These are phyloP conservation scores for Linum tenue DNA, from an alignment of 345 rosid species.

Conservation along the genomic window DNA sequence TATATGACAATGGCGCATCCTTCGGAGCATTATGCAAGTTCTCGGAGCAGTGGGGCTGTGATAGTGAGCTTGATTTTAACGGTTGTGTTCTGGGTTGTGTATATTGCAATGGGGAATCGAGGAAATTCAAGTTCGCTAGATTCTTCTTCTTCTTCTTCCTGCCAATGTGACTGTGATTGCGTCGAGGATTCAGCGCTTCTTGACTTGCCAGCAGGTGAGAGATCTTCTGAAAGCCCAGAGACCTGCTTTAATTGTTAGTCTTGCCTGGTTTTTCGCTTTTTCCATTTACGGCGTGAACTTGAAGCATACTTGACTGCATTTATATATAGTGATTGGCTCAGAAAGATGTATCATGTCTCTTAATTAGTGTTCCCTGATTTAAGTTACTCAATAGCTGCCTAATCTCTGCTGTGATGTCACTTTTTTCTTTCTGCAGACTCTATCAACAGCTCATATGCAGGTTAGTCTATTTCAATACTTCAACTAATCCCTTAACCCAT, in stretches of 20 bases:
- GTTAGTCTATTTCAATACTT: constrained; percentile 15
- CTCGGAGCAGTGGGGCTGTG: constrained; percentile 16
- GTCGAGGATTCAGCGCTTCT: constrained; percentile 14
- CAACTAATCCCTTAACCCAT: not conserved
- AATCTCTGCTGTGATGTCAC: not conserved
- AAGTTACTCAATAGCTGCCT: not conserved
- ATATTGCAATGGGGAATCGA: constrained; percentile 11
- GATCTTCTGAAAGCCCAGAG: not conserved
- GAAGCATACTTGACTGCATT: not conserved
- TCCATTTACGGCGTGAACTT: not conserved
- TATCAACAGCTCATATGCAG: constrained; percentile 19
- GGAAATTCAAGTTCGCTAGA: constrained; percentile 13
- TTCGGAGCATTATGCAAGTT: constrained; percentile 12
- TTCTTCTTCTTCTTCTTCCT: constrained; percentile 15
- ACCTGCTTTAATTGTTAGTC: not conserved
- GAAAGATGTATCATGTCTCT: not conserved
- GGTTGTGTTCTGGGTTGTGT: constrained; percentile 20
- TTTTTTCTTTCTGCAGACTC: constrained; percentile 20
- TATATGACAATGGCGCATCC: constrained; percentile 21
- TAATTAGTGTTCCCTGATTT: not conserved
- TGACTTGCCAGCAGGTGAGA: constrained; percentile 24
- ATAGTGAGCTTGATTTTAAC: constrained; percentile 23
- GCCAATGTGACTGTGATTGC: constrained; percentile 32
- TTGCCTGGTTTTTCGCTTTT: not conserved
- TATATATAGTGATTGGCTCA: not conserved